Base-by-base conservation (phyloP, 2,329 filamentous ascomycete species). In the Diplocarpon rosae region DNA sequence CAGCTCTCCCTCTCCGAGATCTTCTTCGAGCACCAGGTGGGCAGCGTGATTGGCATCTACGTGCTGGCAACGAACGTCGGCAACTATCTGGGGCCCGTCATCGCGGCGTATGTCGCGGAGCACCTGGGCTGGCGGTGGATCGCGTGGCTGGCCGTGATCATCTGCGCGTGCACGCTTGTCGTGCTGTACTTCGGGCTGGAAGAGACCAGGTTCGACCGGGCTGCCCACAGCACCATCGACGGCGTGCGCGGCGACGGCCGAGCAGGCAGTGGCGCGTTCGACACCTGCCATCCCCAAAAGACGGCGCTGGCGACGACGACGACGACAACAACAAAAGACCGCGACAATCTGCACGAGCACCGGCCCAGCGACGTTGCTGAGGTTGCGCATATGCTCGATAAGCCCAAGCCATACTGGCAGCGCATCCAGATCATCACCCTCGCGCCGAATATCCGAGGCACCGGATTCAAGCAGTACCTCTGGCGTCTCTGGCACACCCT, bases 1-100 rank as follows among this genome's bases (percentile, higher is more conserved):
- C 73, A 77, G 53, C 59, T 75, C n/a, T 75, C 71, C 1, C 62
- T 77, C 24, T 70, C 73, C 7, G 73, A 76, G 51, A 65, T 76
- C 27, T 76, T 73, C 63, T 76, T 72, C 49, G 70, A 75, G 59
- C 73, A 77, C 52, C 71, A 73, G 47, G 67, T 72, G 35, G 73
- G 73, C 33, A 65, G 66, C 1, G 70, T 72, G 1, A 62, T 76
- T 5, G 73, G 73, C 45, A 55, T 76, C 20, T 77, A 76, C 52
- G 71, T 75, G 20, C 61, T 76, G 30, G 69, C 73, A 1, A 76
- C 72, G 1, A 72, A 69, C 51, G 65, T 75, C 27, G 73, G 73
- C 16, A 76, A 73, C 2, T 77, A 74, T 52, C 56, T 75, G 3
- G 73, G 73, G 0, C 73, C 73, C 2, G 52, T 76, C 35, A 61